These are phyloP conservation scores for Alternaria viburni DNA, from an alignment of 2,329 filamentous ascomycete species.

Conservation along the genomic window DNA sequence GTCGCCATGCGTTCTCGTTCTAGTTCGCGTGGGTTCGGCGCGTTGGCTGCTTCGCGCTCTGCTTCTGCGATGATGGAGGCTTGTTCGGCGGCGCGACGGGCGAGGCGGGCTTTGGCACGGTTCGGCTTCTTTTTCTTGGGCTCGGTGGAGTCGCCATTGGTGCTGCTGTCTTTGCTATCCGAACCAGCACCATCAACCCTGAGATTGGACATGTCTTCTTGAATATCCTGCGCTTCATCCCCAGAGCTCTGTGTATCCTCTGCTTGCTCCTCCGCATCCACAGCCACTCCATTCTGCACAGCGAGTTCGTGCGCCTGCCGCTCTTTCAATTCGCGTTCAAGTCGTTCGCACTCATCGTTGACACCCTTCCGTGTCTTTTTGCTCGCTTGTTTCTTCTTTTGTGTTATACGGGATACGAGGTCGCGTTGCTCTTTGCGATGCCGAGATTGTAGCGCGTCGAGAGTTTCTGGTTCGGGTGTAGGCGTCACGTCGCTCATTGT, in stretches of 20 bases:
- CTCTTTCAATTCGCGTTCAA: conserved; percentile 63
- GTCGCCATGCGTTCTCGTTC: conserved; percentile 67
- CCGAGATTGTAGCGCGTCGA: conserved; percentile 78
- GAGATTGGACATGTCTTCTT: conserved; percentile 18
- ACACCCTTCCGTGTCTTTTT: conserved; percentile 72
- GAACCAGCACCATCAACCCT: conserved; percentile 3
- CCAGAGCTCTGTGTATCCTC: neutral
- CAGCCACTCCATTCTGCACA: conserved; percentile 41
- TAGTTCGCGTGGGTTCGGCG: conserved; percentile 47
- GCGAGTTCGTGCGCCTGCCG: conserved; percentile 60
- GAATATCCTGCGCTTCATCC: conserved; percentile 16
- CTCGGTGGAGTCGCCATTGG: conserved; percentile 2
- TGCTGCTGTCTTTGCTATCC: conserved; percentile 1
- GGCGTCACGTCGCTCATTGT: conserved; percentile 16
- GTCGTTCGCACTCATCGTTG: conserved; percentile 67
- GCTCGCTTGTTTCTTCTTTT: conserved; percentile 95
- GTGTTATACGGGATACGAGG: conserved; percentile 82
- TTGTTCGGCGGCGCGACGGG: conserved; percentile 84
- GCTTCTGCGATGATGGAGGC: conserved; percentile 73
- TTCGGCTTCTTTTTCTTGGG: conserved; percentile 74
- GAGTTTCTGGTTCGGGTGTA: conserved; percentile 36
- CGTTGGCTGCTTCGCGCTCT: conserved; percentile 70
- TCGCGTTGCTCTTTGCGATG: conserved; percentile 91
- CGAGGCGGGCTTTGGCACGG: conserved; percentile 87
- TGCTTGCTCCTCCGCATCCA: conserved; percentile 16